Evolutionary conservation across 352 stramenopile genomes (phyloP), one percentile per base, ranked within the genome.

Genomic region (Labyrinthula sp.): DNA sequence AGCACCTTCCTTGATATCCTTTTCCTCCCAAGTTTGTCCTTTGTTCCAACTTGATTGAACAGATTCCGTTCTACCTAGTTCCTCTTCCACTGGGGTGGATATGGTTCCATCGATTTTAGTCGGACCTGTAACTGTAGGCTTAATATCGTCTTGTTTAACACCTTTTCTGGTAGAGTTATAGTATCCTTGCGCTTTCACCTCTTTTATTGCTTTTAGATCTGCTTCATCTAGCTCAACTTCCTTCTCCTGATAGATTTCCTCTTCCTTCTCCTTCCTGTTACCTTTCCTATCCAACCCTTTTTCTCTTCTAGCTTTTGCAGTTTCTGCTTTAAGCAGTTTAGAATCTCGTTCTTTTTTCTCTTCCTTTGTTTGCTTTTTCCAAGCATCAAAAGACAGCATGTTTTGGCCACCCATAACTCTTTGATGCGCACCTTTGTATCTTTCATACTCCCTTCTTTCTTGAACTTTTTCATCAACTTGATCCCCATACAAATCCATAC

Each of bases 171-270:
- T 31, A 47, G 43, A 52, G 26, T 52, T 45, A 35, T 35, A 52
- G n/a, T 52, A 52, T 22, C 43, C 43, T 35, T 52, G 40, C 30
- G 40, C 47, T 4, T 24, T 18, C n/a, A 24, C 30, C 20, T 52
- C 43, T 20, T 50, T 14, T 10, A 52, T 15, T 15, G 30, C 30
- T 35, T 52, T 52, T 24, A 30, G 43, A 25, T 52, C 43, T 18
- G 40, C 43, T 28, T 52, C 43, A 10, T 52, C 43, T 12, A 52
- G 34, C 43, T 52, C 43, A 0, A 52, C 15, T 12, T 52, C 43
- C 21, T 28, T 33, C 20, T 52, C 43, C 1, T 15, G 20, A 12
- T 17, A 22, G 30, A 10, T 15, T 34, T 12, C 35, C 20, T 14
- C 35, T 35, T 52, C 35, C 12, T 28, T 31, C n/a, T 3, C 5